A percentile compares a stretch with the other conserved stretches of the same genome.
These are phyloP conservation scores for Tanacetum coccineum DNA, from an alignment of 129 eudicot species.

Conservation along the genomic window DNA sequence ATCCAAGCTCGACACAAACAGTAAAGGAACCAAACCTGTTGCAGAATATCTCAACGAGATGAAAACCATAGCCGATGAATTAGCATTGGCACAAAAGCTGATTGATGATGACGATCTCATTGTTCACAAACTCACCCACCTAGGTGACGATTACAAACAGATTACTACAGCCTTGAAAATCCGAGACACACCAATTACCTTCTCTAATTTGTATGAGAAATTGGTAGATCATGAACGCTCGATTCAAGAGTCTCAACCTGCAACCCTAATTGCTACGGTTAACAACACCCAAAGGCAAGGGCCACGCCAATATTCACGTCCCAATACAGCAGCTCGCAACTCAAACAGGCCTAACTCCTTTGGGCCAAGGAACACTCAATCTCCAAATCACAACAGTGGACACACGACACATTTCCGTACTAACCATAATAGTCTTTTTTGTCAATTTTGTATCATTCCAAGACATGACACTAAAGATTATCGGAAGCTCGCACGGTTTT, in stretches of 20 bases:
- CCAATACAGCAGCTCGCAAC: neutral
- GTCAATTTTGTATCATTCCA: neutral
- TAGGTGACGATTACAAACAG: neutral
- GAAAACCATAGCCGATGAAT: neutral
- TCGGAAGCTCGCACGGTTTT: constrained; percentile 8
- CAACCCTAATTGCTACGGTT: neutral
- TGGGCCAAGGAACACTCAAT: neutral
- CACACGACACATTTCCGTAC: neutral
- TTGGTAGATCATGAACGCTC: neutral
- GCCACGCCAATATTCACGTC: neutral
- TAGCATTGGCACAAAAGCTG: neutral
- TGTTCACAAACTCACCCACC: neutral
- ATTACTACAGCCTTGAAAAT: neutral
- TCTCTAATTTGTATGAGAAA: constrained; percentile 1
- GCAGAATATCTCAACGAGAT: neutral
- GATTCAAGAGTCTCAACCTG: constrained; percentile 6
- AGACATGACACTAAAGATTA: constrained; percentile 4
- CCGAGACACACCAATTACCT: neutral
- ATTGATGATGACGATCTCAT: neutral
- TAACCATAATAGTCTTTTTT: neutral
- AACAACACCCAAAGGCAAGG: neutral
- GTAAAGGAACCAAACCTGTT: neutral
- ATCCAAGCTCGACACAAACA: neutral
- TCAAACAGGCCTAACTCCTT: neutral
- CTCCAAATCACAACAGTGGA: neutral